Evolutionary conservation across 2,329 filamentous ascomycete species (phyloP).

Genomic region (Colletotrichum theobromicola): DNA sequence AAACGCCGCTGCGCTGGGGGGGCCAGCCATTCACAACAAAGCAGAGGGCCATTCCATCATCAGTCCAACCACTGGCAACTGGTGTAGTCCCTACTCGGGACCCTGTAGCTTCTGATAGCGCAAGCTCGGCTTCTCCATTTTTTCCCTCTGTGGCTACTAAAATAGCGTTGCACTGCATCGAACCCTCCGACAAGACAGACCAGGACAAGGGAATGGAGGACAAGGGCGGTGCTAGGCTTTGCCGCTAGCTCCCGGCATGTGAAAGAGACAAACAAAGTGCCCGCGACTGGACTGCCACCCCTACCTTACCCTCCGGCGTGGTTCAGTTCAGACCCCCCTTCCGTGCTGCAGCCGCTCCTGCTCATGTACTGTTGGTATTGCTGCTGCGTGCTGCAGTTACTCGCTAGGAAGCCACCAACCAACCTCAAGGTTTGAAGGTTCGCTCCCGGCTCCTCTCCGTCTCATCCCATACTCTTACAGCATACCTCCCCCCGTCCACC

Average conservation of each 20-base stretch:
- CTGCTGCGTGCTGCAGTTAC: not conserved
- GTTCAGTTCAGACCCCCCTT: conserved; percentile 12
- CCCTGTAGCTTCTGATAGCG: conserved; percentile 17
- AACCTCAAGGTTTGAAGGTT: conserved; percentile 17
- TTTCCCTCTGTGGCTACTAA: not conserved
- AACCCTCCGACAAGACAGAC: conserved; percentile 12
- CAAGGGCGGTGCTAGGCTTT: conserved; percentile 9
- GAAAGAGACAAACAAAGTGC: conserved; percentile 15
- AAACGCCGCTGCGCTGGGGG: not conserved
- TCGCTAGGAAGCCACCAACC: conserved; percentile 8
- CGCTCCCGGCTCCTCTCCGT: conserved; percentile 22
- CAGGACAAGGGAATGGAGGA: conserved; percentile 8
- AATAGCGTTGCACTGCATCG: conserved; percentile 15
- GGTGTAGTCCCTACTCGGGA: not conserved
- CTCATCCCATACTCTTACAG: conserved; percentile 20
- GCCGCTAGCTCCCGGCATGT: conserved; percentile 17
- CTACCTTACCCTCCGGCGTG: not conserved
- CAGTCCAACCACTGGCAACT: conserved; percentile 7
- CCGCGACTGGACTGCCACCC: not conserved
- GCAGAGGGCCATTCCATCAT: conserved; percentile 12
- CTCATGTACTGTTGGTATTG: not conserved
- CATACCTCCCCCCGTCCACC: conserved; percentile 17
- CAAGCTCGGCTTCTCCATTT: conserved; percentile 17
- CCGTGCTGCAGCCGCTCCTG: not conserved
- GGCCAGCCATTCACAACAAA: not conserved